phyloP scores from a whole-genome alignment of 768 basidiomycete genomes.

The Omphalotus guepiniiformis region DNA sequence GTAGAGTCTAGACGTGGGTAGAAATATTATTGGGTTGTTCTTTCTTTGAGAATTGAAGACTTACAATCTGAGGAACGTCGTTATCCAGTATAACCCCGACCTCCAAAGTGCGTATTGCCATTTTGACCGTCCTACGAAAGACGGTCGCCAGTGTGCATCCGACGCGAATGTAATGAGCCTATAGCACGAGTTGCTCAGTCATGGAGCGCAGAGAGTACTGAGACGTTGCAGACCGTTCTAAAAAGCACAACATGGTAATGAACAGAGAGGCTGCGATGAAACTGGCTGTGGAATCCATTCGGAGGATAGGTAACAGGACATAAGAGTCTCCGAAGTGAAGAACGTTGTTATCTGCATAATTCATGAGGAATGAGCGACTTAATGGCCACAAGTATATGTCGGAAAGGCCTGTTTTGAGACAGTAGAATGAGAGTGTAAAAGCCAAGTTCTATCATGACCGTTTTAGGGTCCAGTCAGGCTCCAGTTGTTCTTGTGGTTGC shows the following conservation, averaged over 20 bases:
- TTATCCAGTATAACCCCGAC: slow-evolving; percentile 48
- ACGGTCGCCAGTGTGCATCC: slow-evolving; percentile 47
- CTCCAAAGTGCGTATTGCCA: slow-evolving; percentile 49
- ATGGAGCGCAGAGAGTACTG: background rate
- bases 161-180: slow-evolving; percentile 50
- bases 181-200: background rate
- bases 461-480: too few relatives aligned
- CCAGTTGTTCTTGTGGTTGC: too few relatives aligned
- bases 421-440: too few relatives aligned
- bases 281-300: slow-evolving; percentile 41
- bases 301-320: slow-evolving; percentile 35
- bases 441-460: too few relatives aligned
- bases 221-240: slow-evolving; percentile 47
- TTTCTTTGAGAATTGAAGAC: slow-evolving; percentile 15
- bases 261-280: slow-evolving; percentile 46
- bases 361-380: too few relatives aligned
- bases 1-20: slow-evolving; percentile 65
- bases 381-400: too few relatives aligned
- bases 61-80: slow-evolving; percentile 61
- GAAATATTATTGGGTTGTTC: slow-evolving; percentile 5
- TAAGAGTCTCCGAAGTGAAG: slow-evolving; percentile 27
- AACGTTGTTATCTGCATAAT: too few relatives aligned
- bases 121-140: slow-evolving; percentile 34
- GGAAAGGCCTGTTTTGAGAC: too few relatives aligned
- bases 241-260: slow-evolving; percentile 42